These are phyloP conservation scores for Penicillium daleae DNA, from an alignment of 495 filamentous ascomycete species.

Conservation along the genomic window DNA sequence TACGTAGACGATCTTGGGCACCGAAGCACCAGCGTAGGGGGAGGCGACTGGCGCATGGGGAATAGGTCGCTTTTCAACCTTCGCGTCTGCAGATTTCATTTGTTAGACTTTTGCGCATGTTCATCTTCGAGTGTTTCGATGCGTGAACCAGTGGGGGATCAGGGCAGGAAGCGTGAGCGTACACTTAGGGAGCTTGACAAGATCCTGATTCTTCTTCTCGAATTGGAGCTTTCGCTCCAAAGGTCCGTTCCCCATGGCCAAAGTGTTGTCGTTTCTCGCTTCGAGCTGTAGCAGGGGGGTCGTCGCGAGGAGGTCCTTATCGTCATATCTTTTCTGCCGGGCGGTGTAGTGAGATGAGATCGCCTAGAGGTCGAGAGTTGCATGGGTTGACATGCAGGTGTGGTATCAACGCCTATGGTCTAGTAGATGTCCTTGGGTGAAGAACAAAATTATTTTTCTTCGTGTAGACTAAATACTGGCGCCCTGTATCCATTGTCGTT, in stretches of 20 bases:
- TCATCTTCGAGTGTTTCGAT: slow-evolving; percentile 2
- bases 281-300: slow-evolving; percentile 4
- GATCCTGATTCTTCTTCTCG: slow-evolving; percentile 45
- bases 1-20: slow-evolving; percentile 78
- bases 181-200: slow-evolving; percentile 47
- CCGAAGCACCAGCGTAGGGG: slow-evolving; percentile 52
- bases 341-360: slow-evolving; percentile 1
- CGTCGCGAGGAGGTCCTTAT: slow-evolving; percentile 16
- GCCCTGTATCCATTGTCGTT: no score
- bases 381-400: no score
- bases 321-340: slow-evolving; percentile 31
- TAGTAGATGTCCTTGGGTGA: no score
- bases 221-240: slow-evolving; percentile 42
- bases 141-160: not conserved
- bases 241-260: slow-evolving; percentile 33
- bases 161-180: slow-evolving; percentile 11
- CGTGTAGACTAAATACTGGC: no score
- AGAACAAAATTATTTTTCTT: no score
- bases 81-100: slow-evolving; percentile 33
- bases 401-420: not conserved
- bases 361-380: no score
- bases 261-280: not conserved
- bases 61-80: slow-evolving; percentile 70
- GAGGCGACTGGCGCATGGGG: slow-evolving; percentile 66
- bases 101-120: slow-evolving; percentile 22